Evolutionary conservation across 2,329 filamentous ascomycete species (phyloP), one percentile per base, ranked within the genome.

Genomic region (Metarhizium anisopliae): DNA sequence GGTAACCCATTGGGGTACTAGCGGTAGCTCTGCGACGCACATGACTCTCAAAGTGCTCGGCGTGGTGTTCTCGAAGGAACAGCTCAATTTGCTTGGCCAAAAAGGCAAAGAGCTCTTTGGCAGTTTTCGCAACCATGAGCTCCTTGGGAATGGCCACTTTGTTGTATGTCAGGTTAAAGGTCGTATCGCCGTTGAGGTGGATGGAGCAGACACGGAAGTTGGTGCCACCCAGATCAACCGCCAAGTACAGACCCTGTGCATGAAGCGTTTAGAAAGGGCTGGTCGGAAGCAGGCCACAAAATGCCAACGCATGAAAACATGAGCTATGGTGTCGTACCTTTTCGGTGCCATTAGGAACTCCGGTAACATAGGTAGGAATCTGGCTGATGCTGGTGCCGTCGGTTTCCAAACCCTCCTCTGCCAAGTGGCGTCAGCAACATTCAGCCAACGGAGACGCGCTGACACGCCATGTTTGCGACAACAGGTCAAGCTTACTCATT

Each of bases 181-280:
- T 96, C 64, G 87, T 92, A 75, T 97, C 90, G 67, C 94, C 94
- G 69, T 96, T 92, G 59, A 99, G 80, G 64, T 89, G 83, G 66
- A 99, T 88, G 47, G 93, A 96, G 77, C 94, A 99, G 66, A 99
- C 94, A 64, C 94, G 88, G 74, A 97, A 96, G 76, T 99, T 99
- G 61, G 94, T 99, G 65, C 94, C 94, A 59, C 94, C 94, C n/a
- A 99, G 82, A 68, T 99, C 94, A 61, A 99, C 92, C 43, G 94
- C 93, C 68, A 99, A 85, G 74, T 96, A 99, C 43, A 96, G 79
- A 51, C 94, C 94, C 90, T 95, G 64, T n/a, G 50, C 29, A 47
- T 40, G 20, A 18, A 51, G 25, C 51, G 45, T 35, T 36, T 40
- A 16, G 49, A 18, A 52, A 25, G 42, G 8, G 45, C 52, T 32